A percentile compares a stretch with the other conserved stretches of the same genome.
Evolutionary conservation across 1,284 basidiomycete species (phyloP).

Genomic region (Cryptococcus sp.): DNA sequence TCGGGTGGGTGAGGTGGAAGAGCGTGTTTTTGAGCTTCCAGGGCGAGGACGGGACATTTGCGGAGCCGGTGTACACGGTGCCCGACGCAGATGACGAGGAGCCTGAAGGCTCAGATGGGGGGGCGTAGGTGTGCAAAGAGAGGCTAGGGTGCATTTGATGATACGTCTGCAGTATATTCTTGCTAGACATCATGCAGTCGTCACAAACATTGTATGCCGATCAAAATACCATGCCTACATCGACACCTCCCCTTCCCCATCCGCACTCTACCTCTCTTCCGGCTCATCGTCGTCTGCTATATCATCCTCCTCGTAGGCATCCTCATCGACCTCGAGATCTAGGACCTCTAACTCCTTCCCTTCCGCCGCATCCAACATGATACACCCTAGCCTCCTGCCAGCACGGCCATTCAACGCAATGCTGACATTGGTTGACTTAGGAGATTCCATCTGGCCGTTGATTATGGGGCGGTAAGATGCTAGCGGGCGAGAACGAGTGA

Average conservation of each 20-base stretch:
- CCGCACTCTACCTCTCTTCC: slow-evolving; percentile 14
- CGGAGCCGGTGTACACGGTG: slow-evolving; percentile 33
- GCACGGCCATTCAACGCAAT: slow-evolving; percentile 39
- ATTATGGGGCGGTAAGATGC: background rate
- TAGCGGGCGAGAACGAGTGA: slow-evolving; percentile 17
- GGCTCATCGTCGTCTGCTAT: slow-evolving; percentile 21
- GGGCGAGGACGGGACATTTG: slow-evolving; percentile 28
- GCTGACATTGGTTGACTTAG: background rate
- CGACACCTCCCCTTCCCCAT: slow-evolving; percentile 7
- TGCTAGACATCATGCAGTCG: background rate
- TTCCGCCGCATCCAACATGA: slow-evolving; percentile 20
- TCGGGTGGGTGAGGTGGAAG: slow-evolving; percentile 43
- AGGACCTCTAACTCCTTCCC: slow-evolving; percentile 32
- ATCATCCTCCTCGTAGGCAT: slow-evolving; percentile 22
- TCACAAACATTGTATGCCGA: no score
- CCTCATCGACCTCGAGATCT: slow-evolving; percentile 41
- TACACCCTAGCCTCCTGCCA: slow-evolving; percentile 36
- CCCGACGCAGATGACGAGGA: slow-evolving; percentile 35
- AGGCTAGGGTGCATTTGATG: background rate
- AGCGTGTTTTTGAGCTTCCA: slow-evolving; percentile 38
- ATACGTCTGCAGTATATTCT: background rate
- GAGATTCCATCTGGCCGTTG: no score
- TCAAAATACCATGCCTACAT: background rate
- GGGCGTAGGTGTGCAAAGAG: background rate
- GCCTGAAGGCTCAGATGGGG: slow-evolving; percentile 8